Evolutionary conservation across 2,329 filamentous ascomycete genomes (phyloP).

Genomic region (Dichotomopilus funicola): DNA sequence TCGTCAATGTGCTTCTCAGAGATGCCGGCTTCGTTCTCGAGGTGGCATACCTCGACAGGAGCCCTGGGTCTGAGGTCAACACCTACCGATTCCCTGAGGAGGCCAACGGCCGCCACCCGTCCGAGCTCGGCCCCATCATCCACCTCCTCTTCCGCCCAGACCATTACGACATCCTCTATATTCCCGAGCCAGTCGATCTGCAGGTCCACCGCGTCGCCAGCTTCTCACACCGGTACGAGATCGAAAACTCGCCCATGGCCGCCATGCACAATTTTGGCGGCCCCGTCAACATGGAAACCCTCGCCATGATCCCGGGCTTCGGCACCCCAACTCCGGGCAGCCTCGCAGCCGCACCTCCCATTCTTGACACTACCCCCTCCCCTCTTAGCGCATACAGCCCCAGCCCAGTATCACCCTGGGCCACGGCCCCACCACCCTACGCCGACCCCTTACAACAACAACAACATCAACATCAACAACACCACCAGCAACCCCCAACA

Average conservation of each 20-base stretch:
- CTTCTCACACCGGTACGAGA: constrained; percentile 41
- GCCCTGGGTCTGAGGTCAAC: constrained; percentile 69
- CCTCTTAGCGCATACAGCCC: constrained; percentile 26
- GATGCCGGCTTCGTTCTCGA: constrained; percentile 74
- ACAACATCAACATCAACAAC: too few species aligned
- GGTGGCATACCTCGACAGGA: constrained; percentile 86
- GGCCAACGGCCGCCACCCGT: constrained; percentile 39
- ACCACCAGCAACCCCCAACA: background rate
- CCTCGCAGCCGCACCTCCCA: constrained; percentile 1
- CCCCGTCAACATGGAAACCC: constrained; percentile 36
- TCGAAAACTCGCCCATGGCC: constrained; percentile 34
- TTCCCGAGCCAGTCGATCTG: constrained; percentile 32
- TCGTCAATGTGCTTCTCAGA: constrained; percentile 73
- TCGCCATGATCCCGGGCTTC: constrained; percentile 45
- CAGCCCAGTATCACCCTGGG: constrained; percentile 34
- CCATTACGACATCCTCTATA: constrained; percentile 91
- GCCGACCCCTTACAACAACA: constrained; percentile 25
- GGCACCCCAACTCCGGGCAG: constrained; percentile 20
- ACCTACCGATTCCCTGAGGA: constrained; percentile 58
- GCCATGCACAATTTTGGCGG: constrained; percentile 34
- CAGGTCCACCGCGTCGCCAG: constrained; percentile 48
- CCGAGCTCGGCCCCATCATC: constrained; percentile 44
- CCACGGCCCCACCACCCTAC: constrained; percentile 27
- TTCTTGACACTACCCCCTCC: constrained; percentile 19
- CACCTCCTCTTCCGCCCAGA: constrained; percentile 62